These are phyloP conservation scores for Solanum gandarillasii DNA, from an alignment of 257 asterid species.

Conservation along the genomic window DNA sequence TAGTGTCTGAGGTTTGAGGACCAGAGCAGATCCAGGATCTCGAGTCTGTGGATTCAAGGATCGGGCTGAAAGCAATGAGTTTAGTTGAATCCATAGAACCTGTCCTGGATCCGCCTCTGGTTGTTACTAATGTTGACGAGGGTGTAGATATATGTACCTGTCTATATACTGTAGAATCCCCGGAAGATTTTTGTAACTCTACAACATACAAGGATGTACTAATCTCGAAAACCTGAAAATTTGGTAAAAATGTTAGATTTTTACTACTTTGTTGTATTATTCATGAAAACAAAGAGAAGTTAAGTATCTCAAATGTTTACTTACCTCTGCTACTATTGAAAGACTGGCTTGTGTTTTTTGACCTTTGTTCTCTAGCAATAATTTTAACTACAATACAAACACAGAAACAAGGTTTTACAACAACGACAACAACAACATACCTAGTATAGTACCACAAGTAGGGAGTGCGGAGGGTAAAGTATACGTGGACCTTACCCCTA, in stretches of 20 bases:
- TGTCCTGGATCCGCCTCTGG: not conserved
- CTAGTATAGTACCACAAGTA: not conserved
- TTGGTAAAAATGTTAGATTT: not conserved
- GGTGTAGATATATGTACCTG: constrained; percentile 30
- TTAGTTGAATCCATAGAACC: not conserved
- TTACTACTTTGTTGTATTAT: not conserved
- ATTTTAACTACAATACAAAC: constrained; percentile 47
- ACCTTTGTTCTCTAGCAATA: constrained; percentile 40
- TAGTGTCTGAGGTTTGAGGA: not conserved
- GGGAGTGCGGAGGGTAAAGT: not conserved
- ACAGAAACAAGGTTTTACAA: not conserved
- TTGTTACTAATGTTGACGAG: not conserved
- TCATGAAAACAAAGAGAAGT: not conserved
- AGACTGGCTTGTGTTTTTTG: constrained; percentile 45
- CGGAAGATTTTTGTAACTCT: constrained; percentile 62
- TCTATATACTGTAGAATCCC: constrained; percentile 65
- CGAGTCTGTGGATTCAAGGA: not conserved
- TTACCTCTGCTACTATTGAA: constrained; percentile 71
- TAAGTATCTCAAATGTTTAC: constrained; percentile 5
- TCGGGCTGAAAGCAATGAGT: not conserved
- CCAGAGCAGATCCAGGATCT: not conserved
- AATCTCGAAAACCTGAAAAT: constrained; percentile 70
- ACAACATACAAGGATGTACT: constrained; percentile 73
- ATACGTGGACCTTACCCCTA: not conserved
- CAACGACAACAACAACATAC: not conserved